These are phyloP conservation scores for Aureobasidium sp. DNA, from an alignment of 2,329 filamentous ascomycete genomes.

Conservation along the genomic window DNA sequence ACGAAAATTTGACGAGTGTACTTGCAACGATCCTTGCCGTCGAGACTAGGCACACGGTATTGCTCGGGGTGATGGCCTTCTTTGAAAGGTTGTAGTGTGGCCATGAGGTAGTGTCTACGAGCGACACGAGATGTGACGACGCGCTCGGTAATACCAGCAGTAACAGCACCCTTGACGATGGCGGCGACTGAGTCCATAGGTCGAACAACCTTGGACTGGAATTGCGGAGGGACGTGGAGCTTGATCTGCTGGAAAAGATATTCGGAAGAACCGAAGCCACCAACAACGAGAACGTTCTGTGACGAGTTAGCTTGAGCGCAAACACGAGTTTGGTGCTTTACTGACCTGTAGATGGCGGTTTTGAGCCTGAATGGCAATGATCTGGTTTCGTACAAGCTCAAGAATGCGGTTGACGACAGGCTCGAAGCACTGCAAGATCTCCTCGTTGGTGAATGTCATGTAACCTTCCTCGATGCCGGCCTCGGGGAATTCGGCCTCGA, in stretches of 20 bases:
- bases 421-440: constrained; percentile 98
- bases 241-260: constrained; percentile 99
- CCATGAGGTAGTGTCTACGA: constrained; percentile 97
- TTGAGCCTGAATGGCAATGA: constrained; percentile 97
- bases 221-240: constrained; percentile 94
- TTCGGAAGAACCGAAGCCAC: constrained; percentile 96
- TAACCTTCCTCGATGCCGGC: constrained; percentile 98
- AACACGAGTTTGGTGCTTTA: neutral
- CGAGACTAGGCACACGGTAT: constrained; percentile 91
- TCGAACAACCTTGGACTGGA: constrained; percentile 94
- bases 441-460: constrained; percentile 99
- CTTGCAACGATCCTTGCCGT: constrained; percentile 97
- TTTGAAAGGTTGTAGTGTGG: constrained; percentile 96
- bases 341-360: constrained; percentile 77
- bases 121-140: constrained; percentile 96
- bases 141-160: constrained; percentile 92
- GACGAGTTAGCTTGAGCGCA: constrained; percentile 23
- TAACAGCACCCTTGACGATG: constrained; percentile 97
- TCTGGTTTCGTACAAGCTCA: constrained; percentile 94
- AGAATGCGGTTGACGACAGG: constrained; percentile 95
- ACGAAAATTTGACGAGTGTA: constrained; percentile 98
- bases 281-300: constrained; percentile 87
- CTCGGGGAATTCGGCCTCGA: constrained; percentile 96
- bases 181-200: constrained; percentile 98
- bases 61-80: constrained; percentile 97